Conservation (phyloP, 331 rosid species). For the Pyrus hybrid region DNA sequence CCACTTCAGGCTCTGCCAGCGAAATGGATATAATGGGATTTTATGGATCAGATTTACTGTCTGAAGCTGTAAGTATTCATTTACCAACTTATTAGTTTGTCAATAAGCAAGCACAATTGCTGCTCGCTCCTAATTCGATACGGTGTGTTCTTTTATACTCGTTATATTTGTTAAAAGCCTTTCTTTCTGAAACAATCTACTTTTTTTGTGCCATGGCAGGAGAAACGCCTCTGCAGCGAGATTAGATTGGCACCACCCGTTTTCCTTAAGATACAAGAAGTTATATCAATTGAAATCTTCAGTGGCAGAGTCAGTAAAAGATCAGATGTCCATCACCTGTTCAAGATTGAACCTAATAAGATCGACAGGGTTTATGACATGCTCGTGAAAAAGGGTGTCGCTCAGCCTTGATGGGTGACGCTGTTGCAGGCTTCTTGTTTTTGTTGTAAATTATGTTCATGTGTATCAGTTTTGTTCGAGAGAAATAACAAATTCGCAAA, state of each 20-base stretch:
- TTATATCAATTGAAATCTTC: conserved; percentile 56
- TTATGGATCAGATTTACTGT: conserved; percentile 74
- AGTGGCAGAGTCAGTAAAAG: conserved; percentile 50
- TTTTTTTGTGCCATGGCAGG: conserved; percentile 42
- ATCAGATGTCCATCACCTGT: conserved; percentile 74
- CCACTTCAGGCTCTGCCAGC: conserved; percentile 44
- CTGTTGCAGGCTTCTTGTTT: not conserved
- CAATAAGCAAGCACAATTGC: not conserved
- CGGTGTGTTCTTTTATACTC: not conserved
- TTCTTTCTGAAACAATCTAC: conserved; percentile 1
- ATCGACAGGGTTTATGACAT: conserved; percentile 82
- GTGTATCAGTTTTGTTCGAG: conserved; percentile 5
- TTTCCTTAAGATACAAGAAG: conserved; percentile 77
- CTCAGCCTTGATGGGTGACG: conserved; percentile 54
- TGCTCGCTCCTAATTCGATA: not conserved
- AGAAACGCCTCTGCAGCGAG: conserved; percentile 74
- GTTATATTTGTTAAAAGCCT: not conserved
- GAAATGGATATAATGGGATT: conserved; percentile 58
- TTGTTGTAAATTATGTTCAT: conserved; percentile 3
- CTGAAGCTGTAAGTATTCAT: conserved; percentile 65
- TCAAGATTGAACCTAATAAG: conserved; percentile 64
- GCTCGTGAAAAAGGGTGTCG: conserved; percentile 82
- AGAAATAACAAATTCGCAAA: conserved; percentile 1
- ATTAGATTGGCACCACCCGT: conserved; percentile 52
- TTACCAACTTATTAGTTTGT: not conserved